phyloP scores from a whole-genome alignment of 2,329 filamentous ascomycete genomes.

The Sporothrix pseudoabietina region DNA sequence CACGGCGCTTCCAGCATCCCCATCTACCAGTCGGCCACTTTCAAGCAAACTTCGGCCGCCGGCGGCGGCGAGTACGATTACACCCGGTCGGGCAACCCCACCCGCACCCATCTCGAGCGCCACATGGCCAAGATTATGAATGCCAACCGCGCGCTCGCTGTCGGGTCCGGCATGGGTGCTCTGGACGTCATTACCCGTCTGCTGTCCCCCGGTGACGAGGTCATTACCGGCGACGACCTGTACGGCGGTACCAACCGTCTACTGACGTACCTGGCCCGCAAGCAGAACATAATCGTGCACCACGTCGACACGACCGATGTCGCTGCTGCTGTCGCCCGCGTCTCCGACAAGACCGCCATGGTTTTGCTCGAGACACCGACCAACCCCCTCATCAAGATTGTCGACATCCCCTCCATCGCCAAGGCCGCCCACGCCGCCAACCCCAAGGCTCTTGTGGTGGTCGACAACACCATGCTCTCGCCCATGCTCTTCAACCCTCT shows the following conservation, averaged over 20 bases:
- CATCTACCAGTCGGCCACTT: conserved; percentile 98
- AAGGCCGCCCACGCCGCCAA: conserved; percentile 75
- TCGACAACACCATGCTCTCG: conserved; percentile 99
- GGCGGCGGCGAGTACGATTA: conserved; percentile 96
- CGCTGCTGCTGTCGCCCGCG: conserved; percentile 66
- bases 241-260: conserved; percentile 95
- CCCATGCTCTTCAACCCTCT: conserved; percentile 92
- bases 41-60: conserved; percentile 83
- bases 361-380: conserved; percentile 95
- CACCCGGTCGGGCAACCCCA: conserved; percentile 95
- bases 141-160: conserved; percentile 84
- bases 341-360: conserved; percentile 86
- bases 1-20: conserved; percentile 95
- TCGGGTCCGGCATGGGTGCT: conserved; percentile 96
- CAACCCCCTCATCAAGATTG: conserved; percentile 97
- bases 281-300: conserved; percentile 90
- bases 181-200: conserved; percentile 94
- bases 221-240: conserved; percentile 93
- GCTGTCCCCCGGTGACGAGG: conserved; percentile 89
- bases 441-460: conserved; percentile 77
- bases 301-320: conserved; percentile 91
- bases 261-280: conserved; percentile 85
- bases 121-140: conserved; percentile 99
- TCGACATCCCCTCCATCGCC: conserved; percentile 83
- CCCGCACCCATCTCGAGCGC: conserved; percentile 90